Percentiles rank a stretch among this genome's conserved stretches.
phyloP scores from a whole-genome alignment of 805 yeast species.

The Wickerhamomyces tratensis region DNA sequence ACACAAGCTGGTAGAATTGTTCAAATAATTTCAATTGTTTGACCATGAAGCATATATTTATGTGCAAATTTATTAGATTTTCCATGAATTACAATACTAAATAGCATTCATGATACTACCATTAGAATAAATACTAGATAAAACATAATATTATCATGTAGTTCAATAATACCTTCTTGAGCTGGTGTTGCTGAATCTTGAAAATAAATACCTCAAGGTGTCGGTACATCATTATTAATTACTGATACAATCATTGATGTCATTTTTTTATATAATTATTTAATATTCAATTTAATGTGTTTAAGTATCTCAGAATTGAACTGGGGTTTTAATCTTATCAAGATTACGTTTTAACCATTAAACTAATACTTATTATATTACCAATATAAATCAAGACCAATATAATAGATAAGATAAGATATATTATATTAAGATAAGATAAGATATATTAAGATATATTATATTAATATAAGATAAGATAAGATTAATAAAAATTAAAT shows the following conservation, averaged over 20 bases:
- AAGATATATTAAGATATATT: too few species aligned
- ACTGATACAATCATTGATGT: too few species aligned
- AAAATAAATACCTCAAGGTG: conserved; percentile 15
- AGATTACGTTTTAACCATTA: conserved; percentile 10
- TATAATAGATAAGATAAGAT: too few species aligned
- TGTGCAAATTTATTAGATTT: conserved; percentile 6
- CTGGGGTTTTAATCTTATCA: conserved; percentile 9
- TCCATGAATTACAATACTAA: conserved; percentile 6
- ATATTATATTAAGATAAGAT: too few species aligned
- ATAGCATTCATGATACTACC: conserved; percentile 6
- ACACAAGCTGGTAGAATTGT: conserved; percentile 16
- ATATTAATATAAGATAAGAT: too few species aligned
- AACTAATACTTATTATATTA: conserved; percentile 6
- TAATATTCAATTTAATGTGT: too few species aligned
- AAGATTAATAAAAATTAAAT: too few species aligned
- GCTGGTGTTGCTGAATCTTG: conserved; percentile 14
- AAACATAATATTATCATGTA: conserved; percentile 15
- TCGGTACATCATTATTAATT: conserved; percentile 12
- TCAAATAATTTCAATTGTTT: conserved; percentile 16
- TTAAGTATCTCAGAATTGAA: conserved; percentile 5
- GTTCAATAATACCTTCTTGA: conserved; percentile 12
- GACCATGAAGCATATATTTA: conserved; percentile 17
- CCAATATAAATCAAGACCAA: too few species aligned
- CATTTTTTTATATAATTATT: too few species aligned
- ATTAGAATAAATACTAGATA: conserved; percentile 6